Evolutionary conservation across 2,329 filamentous ascomycete genomes (phyloP).

Genomic region (Botrytis porri): DNA sequence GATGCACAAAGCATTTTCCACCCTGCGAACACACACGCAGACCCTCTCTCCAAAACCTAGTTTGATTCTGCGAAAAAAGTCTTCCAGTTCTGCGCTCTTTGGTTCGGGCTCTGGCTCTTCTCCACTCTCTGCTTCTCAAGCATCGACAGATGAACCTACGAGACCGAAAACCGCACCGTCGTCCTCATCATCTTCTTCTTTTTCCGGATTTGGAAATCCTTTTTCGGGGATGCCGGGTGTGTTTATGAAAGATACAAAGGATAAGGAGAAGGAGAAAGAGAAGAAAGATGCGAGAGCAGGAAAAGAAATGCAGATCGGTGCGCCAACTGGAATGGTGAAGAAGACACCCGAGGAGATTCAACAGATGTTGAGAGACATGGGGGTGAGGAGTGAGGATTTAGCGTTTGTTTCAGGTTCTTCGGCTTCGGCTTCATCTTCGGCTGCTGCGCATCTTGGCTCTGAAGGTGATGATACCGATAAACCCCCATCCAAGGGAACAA

Average conservation of each 20-base stretch:
- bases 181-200: background rate
- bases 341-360: background rate
- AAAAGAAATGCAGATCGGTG: background rate
- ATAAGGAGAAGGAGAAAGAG: too few relatives aligned
- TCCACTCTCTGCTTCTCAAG: fast-evolving
- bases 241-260: fast-evolving
- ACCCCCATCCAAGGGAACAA: too few relatives aligned
- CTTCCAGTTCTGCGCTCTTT: fast-evolving
- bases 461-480: background rate
- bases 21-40: background rate
- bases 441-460: too few relatives aligned
- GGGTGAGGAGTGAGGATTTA: background rate
- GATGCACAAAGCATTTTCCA: background rate
- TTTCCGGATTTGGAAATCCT: too few relatives aligned
- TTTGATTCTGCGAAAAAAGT: background rate
- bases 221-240: too few relatives aligned
- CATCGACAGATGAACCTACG: background rate
- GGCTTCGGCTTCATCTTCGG: too few relatives aligned
- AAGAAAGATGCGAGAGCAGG: too few relatives aligned
- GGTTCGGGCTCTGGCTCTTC: background rate
- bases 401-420: background rate
- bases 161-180: background rate
- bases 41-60: background rate
- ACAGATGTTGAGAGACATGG: background rate
- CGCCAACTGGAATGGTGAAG: background rate